Conservation (phyloP, 2,329 filamentous ascomycete species). For the Colletotrichum sp. region DNA sequence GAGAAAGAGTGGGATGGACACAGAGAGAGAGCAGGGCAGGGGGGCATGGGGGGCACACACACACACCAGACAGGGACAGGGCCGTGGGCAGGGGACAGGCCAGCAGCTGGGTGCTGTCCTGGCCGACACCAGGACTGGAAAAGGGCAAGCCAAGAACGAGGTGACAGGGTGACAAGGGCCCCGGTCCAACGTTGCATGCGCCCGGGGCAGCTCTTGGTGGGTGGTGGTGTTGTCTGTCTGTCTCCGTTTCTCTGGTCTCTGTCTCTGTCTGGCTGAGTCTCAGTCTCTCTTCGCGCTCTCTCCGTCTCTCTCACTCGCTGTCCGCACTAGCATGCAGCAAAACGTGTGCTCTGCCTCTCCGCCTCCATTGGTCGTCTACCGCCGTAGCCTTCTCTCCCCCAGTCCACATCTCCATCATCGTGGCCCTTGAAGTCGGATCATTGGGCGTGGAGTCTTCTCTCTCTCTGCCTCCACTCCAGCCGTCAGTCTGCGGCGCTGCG, state of each 20-base stretch:
- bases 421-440: not conserved
- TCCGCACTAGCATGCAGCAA: not conserved
- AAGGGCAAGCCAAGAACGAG: not conserved
- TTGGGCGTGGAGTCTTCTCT: not conserved
- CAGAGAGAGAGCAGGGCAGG: not conserved
- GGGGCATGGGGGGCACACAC: not conserved
- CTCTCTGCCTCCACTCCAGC: not conserved
- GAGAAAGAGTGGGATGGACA: not conserved
- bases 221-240: not conserved
- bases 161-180: slow-evolving; percentile 9
- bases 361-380: slow-evolving; percentile 13
- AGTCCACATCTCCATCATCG: not conserved
- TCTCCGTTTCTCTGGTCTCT: not conserved
- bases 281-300: not conserved
- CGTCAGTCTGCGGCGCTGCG: not conserved
- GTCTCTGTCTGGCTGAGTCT: not conserved
- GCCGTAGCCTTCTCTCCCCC: not conserved
- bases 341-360: not conserved
- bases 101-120: not conserved
- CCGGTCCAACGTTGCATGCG: slow-evolving; percentile 21
- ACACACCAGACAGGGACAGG: not conserved
- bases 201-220: slow-evolving; percentile 1
- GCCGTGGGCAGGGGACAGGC: not conserved
- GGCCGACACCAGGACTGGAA: not conserved
- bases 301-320: not conserved